Evolutionary conservation across 768 basidiomycete species (phyloP).

Genomic region (Suillus alpinus): DNA sequence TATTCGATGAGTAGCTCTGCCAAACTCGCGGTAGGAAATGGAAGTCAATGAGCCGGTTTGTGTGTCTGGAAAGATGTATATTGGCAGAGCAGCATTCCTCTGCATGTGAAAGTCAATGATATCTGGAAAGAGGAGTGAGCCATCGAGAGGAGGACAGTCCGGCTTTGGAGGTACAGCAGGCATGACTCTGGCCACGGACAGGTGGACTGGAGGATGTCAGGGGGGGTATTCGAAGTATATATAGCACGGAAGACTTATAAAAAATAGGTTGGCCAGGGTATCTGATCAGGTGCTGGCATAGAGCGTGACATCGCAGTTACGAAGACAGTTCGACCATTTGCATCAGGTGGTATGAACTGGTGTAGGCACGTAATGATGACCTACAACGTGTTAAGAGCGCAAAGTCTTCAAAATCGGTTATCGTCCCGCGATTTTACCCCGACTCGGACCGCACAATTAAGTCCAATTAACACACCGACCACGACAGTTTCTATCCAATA

Average conservation of each 20-base stretch:
- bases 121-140: conserved; percentile 22
- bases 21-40: conserved; percentile 27
- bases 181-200: background rate
- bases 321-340: background rate
- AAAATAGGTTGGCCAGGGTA: background rate
- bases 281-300: background rate
- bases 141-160: conserved; percentile 22
- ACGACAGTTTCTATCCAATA: background rate
- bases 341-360: background rate
- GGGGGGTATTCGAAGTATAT: background rate
- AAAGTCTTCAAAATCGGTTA: background rate
- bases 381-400: background rate
- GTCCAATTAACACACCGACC: background rate
- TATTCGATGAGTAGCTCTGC: conserved; percentile 24
- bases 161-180: background rate
- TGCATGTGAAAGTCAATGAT: conserved; percentile 19
- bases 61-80: conserved; percentile 13
- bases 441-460: background rate
- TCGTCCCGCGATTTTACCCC: background rate
- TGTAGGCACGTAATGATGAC: background rate
- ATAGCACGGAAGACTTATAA: background rate
- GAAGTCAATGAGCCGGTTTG: conserved; percentile 9
- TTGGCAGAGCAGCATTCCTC: conserved; percentile 22
- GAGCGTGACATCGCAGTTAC: background rate
- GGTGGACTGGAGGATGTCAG: background rate